A percentile compares a stretch with the other conserved stretches of the same genome.
These are phyloP conservation scores for Coemansia sp. DNA, from an alignment of 192 early-diverging fungal species.

Conservation along the genomic window DNA sequence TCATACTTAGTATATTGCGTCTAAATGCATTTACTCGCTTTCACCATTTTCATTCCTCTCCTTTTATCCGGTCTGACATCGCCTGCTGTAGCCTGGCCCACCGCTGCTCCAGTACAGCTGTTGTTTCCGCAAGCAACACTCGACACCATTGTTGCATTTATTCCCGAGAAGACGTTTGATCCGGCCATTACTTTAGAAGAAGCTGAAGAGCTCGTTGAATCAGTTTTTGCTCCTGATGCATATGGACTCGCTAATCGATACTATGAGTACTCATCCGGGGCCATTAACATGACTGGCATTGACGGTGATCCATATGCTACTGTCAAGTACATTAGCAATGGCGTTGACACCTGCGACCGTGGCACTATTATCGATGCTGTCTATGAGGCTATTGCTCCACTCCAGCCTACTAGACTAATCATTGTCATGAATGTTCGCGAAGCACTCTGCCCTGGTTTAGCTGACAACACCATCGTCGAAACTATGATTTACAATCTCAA, in stretches of 20 bases:
- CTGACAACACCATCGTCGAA: not conserved
- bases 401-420: not conserved
- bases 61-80: not conserved
- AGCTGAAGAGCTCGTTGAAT: not conserved
- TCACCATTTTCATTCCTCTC: not conserved
- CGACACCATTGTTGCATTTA: slow-evolving; percentile 4
- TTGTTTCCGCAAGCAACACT: not conserved
- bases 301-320: not conserved
- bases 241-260: not conserved
- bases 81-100: not conserved
- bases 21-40: not conserved
- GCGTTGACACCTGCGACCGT: not conserved
- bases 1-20: too few relatives aligned
- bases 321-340: not conserved
- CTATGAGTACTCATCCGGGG: slow-evolving; percentile 3
- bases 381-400: not conserved
- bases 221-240: not conserved
- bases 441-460: not conserved
- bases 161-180: not conserved
- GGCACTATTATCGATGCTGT: not conserved
- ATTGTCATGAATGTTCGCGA: slow-evolving; percentile 6
- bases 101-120: not conserved
- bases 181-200: not conserved
- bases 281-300: slow-evolving; percentile 4
- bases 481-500: not conserved